Base-by-base conservation (phyloP, 2,329 filamentous ascomycete genomes). In the Metarhizium brunneum region DNA sequence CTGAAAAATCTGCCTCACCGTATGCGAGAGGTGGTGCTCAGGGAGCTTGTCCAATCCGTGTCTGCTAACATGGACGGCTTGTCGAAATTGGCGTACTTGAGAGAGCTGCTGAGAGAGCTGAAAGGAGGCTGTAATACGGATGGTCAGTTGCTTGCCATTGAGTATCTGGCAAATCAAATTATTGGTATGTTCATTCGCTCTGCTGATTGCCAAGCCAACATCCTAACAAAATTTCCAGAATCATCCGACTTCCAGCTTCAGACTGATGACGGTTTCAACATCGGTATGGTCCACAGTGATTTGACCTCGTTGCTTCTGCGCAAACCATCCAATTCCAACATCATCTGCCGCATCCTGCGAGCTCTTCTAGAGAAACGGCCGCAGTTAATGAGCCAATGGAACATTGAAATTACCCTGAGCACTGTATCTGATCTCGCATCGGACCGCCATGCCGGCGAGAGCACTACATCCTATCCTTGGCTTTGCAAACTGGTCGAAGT, bases 361-460 rank as follows among this genome's bases (percentile, higher is more conserved):
- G 66, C 71, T 2, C 69, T 84, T 8, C 71, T 84, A 29, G 79
- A 81, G 58, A 75, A 73, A 60, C 75, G 75, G 47, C 71, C 76
- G 0, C 71, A 71, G 18, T 70, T 71, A 45, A 80, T 83, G 73
- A 75, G 73, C 6, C 81, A 84, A 61, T 82, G 80, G 75, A 83
- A 82, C 59, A 72, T 83, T 25, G 81, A 84, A 57, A 61, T 71
- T 32, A 80, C 79, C 4, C 66, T 84, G 43, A 73, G 71, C 61
- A 73, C 71, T 5, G 71, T 81, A 64, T 58, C 68, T 63, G 52
- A 68, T 69, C 50, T 76, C 61, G 65, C 58, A 49, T 59, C 64
- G 60, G 58, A 20, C 59, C 65, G 32, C 50, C 55, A 42, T 45
- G 62, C 64, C 16, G 68, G 70, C 1, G 64, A 70, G 6, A 45